Conservation (phyloP, 306 rosid genomes). For the Myrica gale region DNA sequence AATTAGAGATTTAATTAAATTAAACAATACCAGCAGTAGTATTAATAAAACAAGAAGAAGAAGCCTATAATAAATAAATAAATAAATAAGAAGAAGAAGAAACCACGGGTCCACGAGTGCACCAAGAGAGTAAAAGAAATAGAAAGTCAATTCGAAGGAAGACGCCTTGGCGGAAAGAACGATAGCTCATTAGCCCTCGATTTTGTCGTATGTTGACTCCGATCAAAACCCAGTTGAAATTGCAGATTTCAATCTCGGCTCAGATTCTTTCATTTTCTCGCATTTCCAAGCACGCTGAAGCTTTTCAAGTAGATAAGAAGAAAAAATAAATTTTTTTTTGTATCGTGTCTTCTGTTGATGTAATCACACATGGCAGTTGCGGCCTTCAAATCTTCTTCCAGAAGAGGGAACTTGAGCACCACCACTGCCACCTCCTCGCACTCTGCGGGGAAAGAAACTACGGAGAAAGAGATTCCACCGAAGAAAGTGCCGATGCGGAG, state of each 20-base stretch:
- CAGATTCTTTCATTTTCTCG: background rate
- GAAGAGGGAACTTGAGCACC: conserved; percentile 49
- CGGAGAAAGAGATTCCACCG: conserved; percentile 5
- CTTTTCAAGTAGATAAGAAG: no score
- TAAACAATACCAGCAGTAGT: no score
- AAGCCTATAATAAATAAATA: no score
- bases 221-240: background rate
- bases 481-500: conserved; percentile 56
- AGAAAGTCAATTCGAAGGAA: background rate
- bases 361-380: conserved; percentile 58
- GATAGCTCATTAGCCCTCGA: background rate
- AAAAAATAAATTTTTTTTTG: background rate
- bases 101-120: no score
- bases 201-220: background rate
- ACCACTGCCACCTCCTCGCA: background rate
- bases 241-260: background rate
- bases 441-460: conserved; percentile 27
- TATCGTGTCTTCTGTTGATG: no score
- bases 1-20: no score
- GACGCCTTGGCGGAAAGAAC: background rate
- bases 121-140: no score
- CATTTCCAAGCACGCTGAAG: no score
- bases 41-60: no score
- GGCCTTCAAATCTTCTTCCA: conserved; percentile 77
- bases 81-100: no score